Conservation (phyloP, 495 filamentous ascomycete species). For the Aspergillus heteromorphus region DNA sequence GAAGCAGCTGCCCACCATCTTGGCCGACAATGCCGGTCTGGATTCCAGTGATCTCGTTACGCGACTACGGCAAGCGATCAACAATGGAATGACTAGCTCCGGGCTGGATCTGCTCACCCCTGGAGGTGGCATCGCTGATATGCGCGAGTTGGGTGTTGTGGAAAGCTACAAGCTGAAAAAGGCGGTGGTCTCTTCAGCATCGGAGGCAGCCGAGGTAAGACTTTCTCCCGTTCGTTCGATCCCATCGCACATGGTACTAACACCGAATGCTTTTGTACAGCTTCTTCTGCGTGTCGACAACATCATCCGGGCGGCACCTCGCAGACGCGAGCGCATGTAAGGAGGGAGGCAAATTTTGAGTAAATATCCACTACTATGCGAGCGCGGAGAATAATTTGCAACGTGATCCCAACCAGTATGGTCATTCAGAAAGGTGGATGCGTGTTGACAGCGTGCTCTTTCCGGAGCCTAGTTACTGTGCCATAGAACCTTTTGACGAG, state of each 20-base stretch:
- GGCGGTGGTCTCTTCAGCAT: slow-evolving; percentile 90
- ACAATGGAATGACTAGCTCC: slow-evolving; percentile 86
- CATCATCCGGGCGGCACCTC: slow-evolving; percentile 75
- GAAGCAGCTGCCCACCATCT: slow-evolving; percentile 89
- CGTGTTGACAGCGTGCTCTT: slow-evolving; percentile 14
- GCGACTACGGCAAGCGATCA: slow-evolving; percentile 85
- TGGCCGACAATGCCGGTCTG: slow-evolving; percentile 94
- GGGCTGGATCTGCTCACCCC: slow-evolving; percentile 85
- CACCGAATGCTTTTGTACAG: slow-evolving; percentile 31
- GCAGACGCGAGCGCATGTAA: slow-evolving; percentile 70
- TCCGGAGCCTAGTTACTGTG: slow-evolving; percentile 17
- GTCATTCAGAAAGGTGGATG: slow-evolving; percentile 6
- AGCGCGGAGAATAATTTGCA: slow-evolving; percentile 3
- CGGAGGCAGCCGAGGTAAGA: slow-evolving; percentile 90
- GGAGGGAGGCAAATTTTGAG: background rate
- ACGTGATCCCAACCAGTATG: background rate
- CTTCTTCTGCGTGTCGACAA: slow-evolving; percentile 80
- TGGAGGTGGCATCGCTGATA: slow-evolving; percentile 90
- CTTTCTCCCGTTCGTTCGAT: background rate
- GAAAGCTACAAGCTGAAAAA: slow-evolving; percentile 98
- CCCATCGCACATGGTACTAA: background rate
- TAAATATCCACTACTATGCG: background rate
- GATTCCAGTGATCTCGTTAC: slow-evolving; percentile 93
- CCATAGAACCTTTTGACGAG: slow-evolving; percentile 19
- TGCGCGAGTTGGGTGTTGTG: slow-evolving; percentile 94